Conservation (phyloP, 495 filamentous ascomycete species). For the Aspergillus sclerotioniger region DNA sequence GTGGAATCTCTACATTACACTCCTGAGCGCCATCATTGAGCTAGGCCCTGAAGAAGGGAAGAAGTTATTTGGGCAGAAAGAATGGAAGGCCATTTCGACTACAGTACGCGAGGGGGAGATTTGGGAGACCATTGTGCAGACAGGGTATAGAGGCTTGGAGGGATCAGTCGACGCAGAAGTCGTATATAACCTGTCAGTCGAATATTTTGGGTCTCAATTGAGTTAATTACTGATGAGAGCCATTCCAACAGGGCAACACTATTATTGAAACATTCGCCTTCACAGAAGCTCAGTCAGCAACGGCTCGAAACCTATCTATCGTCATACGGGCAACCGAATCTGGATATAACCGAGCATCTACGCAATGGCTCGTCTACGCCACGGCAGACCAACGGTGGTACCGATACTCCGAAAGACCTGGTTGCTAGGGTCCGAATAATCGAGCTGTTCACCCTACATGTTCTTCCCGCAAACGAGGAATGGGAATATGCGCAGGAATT, state of each 20-base stretch:
- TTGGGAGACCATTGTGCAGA: conserved; percentile 87
- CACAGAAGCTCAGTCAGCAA: conserved; percentile 78
- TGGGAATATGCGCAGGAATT: conserved; percentile 95
- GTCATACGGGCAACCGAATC: conserved; percentile 63
- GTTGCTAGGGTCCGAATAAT: conserved; percentile 79
- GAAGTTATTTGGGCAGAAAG: conserved; percentile 73
- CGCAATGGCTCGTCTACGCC: conserved; percentile 29
- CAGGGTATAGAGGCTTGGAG: conserved; percentile 82
- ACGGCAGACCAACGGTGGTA: conserved; percentile 48
- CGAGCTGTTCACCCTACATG: conserved; percentile 90
- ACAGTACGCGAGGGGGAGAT: conserved; percentile 82
- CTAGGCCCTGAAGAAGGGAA: conserved; percentile 89
- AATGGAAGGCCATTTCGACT: conserved; percentile 75
- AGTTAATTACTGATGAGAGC: conserved; percentile 12
- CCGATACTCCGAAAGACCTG: conserved; percentile 75
- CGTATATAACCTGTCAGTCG: conserved; percentile 81
- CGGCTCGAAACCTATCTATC: conserved; percentile 89
- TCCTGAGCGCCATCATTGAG: conserved; percentile 86
- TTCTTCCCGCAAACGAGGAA: conserved; percentile 83
- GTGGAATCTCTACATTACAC: conserved; percentile 93
- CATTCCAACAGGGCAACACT: conserved; percentile 67
- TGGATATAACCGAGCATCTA: conserved; percentile 64
- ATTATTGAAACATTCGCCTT: conserved; percentile 78
- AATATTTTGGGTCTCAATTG: background rate
- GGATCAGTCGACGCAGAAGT: conserved; percentile 93